Percentiles rank a stretch among this genome's conserved stretches.
phyloP scores from a whole-genome alignment of 768 basidiomycete species.

The Mycena vulgaris region DNA sequence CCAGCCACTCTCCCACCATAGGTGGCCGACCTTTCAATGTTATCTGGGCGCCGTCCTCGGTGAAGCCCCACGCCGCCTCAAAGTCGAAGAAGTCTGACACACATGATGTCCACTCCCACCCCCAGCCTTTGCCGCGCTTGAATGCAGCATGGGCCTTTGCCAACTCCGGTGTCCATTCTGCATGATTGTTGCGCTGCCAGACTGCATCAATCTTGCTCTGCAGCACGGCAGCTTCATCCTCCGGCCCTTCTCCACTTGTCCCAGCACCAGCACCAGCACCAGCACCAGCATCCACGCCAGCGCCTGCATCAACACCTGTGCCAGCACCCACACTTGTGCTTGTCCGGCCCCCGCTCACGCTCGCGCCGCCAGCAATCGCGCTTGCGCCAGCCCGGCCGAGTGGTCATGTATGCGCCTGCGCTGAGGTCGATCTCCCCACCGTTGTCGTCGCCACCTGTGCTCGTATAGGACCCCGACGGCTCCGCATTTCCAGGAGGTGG shows the following conservation, averaged over 20 bases:
- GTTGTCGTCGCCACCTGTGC: background rate
- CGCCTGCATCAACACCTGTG: background rate
- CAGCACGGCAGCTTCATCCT: background rate
- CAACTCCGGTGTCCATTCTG: background rate
- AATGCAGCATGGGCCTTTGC: background rate
- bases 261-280: background rate
- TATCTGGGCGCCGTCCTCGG: background rate
- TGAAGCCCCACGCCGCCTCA: background rate
- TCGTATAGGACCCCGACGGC: background rate
- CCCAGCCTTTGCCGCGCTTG: slow-evolving; percentile 2
- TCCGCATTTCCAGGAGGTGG: background rate
- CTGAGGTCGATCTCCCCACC: too few species aligned
- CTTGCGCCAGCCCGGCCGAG: too few species aligned
- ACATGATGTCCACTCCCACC: background rate
- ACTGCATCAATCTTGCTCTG: background rate
- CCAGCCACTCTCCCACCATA: background rate
- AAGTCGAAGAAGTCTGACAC: background rate
- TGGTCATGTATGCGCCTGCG: too few species aligned
- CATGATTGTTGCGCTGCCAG: background rate
- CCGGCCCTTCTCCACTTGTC: background rate
- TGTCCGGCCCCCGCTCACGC: too few species aligned
- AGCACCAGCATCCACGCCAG: background rate
- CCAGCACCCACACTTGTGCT: background rate
- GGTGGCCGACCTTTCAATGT: background rate
- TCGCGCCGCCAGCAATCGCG: too few species aligned